Evolutionary conservation across 2,329 filamentous ascomycete species (phyloP).

Genomic region (Pyrenochaeta sp.): DNA sequence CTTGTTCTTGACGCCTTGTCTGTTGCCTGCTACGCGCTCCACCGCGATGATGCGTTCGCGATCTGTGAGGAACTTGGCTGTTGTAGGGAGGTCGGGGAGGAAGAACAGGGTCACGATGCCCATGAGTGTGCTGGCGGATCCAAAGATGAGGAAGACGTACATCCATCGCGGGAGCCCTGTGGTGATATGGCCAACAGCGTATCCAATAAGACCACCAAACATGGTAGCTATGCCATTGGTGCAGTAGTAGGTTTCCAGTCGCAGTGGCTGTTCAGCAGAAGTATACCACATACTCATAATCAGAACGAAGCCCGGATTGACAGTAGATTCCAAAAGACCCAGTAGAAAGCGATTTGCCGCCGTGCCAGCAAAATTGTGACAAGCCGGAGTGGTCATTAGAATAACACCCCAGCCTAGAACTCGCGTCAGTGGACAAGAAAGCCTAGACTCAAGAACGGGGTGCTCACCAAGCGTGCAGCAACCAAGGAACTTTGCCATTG

Average conservation of each 20-base stretch:
- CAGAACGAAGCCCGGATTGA: slow-evolving; percentile 66
- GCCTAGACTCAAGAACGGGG: neutral
- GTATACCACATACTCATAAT: slow-evolving; percentile 74
- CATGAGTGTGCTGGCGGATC: slow-evolving; percentile 40
- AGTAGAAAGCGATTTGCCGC: slow-evolving; percentile 57
- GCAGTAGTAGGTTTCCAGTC: slow-evolving; percentile 53
- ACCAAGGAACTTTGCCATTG: slow-evolving; percentile 57
- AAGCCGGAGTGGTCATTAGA: slow-evolving; percentile 53
- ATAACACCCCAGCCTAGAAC: slow-evolving; percentile 50
- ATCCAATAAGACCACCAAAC: slow-evolving; percentile 65
- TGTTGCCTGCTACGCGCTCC: slow-evolving; percentile 54
- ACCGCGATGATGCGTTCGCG: slow-evolving; percentile 39
- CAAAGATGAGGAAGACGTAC: slow-evolving; percentile 64
- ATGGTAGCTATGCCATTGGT: slow-evolving; percentile 65
- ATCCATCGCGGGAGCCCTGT: slow-evolving; percentile 57
- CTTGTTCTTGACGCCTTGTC: slow-evolving; percentile 61
- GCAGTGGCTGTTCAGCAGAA: slow-evolving; percentile 67
- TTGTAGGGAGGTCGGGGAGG: slow-evolving; percentile 59
- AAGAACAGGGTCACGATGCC: slow-evolving; percentile 59
- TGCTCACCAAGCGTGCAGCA: slow-evolving; percentile 48
- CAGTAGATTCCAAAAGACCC: slow-evolving; percentile 59
- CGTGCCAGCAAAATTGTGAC: slow-evolving; percentile 51
- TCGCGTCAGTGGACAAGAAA: neutral
- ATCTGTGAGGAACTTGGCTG: slow-evolving; percentile 27
- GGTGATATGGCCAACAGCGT: slow-evolving; percentile 64